Evolutionary conservation across 2,329 filamentous ascomycete species (phyloP), one percentile per base, ranked within the genome.

Genomic region (Neofusicoccum cordaticola): DNA sequence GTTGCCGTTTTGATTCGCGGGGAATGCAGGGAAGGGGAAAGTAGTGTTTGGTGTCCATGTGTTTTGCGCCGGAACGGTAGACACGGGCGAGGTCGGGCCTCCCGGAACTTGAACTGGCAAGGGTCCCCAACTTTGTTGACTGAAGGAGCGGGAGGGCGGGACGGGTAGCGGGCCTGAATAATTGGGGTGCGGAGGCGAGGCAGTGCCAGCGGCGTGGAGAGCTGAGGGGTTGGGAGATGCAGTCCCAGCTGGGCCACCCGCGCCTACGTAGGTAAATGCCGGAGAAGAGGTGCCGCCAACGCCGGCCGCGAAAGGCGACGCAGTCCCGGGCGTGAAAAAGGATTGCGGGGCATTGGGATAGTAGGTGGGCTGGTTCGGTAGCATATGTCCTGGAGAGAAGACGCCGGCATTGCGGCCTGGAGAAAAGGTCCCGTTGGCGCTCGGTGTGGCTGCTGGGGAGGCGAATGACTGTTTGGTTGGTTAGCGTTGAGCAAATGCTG

Each of bases 131-230:
- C 56, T 45, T 22, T 47, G 56, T 22, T 60, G 56, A n/a, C n/a
- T 60, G 41, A 37, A 44, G 37, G 19, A 35, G 27, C 42, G 56
- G 19, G 56, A 60, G 3, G 41, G 27, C 41, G 56, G 56, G 8
- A 60, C 42, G 41, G 56, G 56, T 15, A 60, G 42, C 22, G 56
- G 56, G n/a, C 56, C 56, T 11, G 56, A 60, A 15, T 60, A 60
- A 27, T 60, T 60, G 27, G 27, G 42, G 19, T 47, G 56, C 12
- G 56, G 56, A 47, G 56, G 56, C 9, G 56, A 60, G 11, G 15
- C 27, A 9, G 41, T 37, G 27, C 31, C 56, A 34, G 44, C 42
- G 11, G n/a, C 31, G 17, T 60, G 31, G 17, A 37, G 48, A 9
- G 56, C 34, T 13, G 41, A n/a, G 13, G 41, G 41, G 41, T 17